Percentiles rank a stretch among this genome's conserved stretches.
phyloP scores from a whole-genome alignment of 2,329 filamentous ascomycete species.

The Thielaviopsis musarum region DNA sequence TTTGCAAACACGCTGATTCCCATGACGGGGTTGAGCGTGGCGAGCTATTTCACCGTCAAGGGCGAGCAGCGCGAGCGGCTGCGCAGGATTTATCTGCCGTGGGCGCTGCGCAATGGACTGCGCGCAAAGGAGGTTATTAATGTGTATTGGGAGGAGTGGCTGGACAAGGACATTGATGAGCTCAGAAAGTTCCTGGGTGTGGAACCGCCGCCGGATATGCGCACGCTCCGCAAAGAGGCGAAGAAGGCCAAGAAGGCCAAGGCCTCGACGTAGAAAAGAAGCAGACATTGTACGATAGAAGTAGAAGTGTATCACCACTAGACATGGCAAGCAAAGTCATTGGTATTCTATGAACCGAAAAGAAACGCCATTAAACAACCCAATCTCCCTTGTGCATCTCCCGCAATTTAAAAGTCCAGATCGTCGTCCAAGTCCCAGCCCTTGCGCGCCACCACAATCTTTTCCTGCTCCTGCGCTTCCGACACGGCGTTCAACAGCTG shows the following conservation, averaged over 20 bases:
- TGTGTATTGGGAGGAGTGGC: slow-evolving; percentile 92
- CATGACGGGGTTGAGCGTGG: slow-evolving; percentile 80
- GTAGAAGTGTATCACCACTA: neutral
- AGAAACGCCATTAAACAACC: neutral
- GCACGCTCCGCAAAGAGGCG: slow-evolving; percentile 55
- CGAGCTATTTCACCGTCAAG: slow-evolving; percentile 77
- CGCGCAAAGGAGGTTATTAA: slow-evolving; percentile 71
- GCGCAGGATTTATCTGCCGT: slow-evolving; percentile 62
- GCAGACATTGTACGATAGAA: neutral
- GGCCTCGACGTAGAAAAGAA: neutral
- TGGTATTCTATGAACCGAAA: neutral
- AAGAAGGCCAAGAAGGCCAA: slow-evolving; percentile 45
- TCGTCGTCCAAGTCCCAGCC: slow-evolving; percentile 76
- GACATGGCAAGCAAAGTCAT: neutral
- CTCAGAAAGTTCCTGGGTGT: slow-evolving; percentile 63
- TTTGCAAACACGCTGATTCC: slow-evolving; percentile 87
- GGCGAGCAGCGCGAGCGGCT: slow-evolving; percentile 62
- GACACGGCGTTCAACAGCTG: slow-evolving; percentile 73
- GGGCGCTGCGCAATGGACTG: slow-evolving; percentile 75
- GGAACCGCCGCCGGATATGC: slow-evolving; percentile 74
- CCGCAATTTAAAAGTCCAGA: slow-evolving; percentile 34
- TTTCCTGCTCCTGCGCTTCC: slow-evolving; percentile 62
- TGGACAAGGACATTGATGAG: slow-evolving; percentile 67
- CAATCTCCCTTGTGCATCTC: slow-evolving; percentile 11
- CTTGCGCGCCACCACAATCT: slow-evolving; percentile 76